Percentiles rank a stretch among this genome's conserved stretches.
phyloP scores from a whole-genome alignment of 2,329 filamentous ascomycete species.

The Botryotinia calthae region DNA sequence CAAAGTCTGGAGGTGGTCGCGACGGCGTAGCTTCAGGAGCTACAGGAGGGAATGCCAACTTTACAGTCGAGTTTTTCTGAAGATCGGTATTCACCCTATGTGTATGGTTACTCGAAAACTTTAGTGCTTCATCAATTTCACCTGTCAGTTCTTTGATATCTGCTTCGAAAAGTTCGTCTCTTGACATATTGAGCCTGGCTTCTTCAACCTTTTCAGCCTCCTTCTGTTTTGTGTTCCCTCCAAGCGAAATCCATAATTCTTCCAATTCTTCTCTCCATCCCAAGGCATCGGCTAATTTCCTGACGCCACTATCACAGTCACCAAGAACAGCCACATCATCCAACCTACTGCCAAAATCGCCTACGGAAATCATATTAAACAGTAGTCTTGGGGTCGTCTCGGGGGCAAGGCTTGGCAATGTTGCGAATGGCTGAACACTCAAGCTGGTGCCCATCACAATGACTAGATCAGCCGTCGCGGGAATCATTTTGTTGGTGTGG shows the following conservation, averaged over 20 bases:
- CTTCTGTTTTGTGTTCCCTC: constrained; percentile 55
- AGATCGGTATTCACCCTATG: constrained; percentile 33
- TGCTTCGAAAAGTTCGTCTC: constrained; percentile 48
- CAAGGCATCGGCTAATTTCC: constrained; percentile 72
- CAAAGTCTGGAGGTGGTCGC: background rate
- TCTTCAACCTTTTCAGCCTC: constrained; percentile 27
- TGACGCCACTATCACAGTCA: constrained; percentile 79
- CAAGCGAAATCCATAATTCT: constrained; percentile 65
- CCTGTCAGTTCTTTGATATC: constrained; percentile 41
- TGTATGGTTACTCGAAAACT: constrained; percentile 37
- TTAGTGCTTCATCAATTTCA: constrained; percentile 39
- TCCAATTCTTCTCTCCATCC: constrained; percentile 88
- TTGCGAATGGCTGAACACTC: constrained; percentile 84
- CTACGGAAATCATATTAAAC: constrained; percentile 84
- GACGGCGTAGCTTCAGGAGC: background rate
- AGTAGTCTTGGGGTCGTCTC: constrained; percentile 71
- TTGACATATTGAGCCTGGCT: constrained; percentile 33
- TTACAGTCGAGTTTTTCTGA: constrained; percentile 19
- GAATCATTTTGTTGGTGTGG: constrained; percentile 55
- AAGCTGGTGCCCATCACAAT: constrained; percentile 89
- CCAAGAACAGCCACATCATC: constrained; percentile 86
- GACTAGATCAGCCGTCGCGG: constrained; percentile 67
- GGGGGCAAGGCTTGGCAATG: constrained; percentile 63
- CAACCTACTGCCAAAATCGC: constrained; percentile 68
- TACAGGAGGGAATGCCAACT: background rate